Evolutionary conservation across 169 alveolate genomes (phyloP).

Genomic region (Cryptosporidium parvum): DNA sequence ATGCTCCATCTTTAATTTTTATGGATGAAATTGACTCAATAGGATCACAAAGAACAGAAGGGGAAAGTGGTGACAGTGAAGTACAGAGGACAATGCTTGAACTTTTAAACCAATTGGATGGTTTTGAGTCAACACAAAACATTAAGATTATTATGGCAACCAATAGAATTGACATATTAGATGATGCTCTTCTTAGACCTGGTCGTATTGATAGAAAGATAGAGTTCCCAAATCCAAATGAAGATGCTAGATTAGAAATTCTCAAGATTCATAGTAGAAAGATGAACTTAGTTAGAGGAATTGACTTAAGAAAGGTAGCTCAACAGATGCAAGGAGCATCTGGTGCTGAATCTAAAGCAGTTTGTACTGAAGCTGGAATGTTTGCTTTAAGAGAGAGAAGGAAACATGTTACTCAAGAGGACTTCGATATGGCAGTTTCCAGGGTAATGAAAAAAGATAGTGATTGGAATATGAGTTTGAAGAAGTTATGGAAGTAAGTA

Average conservation of each 20-base stretch:
- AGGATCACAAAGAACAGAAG: conserved; percentile 94
- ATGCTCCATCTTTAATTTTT: conserved; percentile 97
- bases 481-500: conserved; percentile 89
- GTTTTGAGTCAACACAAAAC: conserved; percentile 87
- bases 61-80: conserved; percentile 94
- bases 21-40: conserved; percentile 98
- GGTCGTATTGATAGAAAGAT: conserved; percentile 97
- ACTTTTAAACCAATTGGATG: conserved; percentile 87
- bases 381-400: conserved; percentile 99
- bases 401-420: conserved; percentile 98
- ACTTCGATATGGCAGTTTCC: conserved; percentile 96
- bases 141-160: conserved; percentile 91
- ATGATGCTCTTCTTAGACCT: conserved; percentile 90
- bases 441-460: conserved; percentile 95
- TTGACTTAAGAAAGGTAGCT: conserved; percentile 95
- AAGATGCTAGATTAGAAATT: conserved; percentile 94
- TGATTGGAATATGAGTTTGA: conserved; percentile 91
- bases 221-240: conserved; percentile 91
- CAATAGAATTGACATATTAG: conserved; percentile 89
- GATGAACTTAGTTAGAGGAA: conserved; percentile 97
- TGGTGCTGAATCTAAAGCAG: conserved; percentile 99
- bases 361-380: conserved; percentile 99
- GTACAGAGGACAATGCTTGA: conserved; percentile 88
- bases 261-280: conserved; percentile 96
- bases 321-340: conserved; percentile 95